Evolutionary conservation across 352 stramenopile species (phyloP).

Genomic region (Phytophthora constricta): DNA sequence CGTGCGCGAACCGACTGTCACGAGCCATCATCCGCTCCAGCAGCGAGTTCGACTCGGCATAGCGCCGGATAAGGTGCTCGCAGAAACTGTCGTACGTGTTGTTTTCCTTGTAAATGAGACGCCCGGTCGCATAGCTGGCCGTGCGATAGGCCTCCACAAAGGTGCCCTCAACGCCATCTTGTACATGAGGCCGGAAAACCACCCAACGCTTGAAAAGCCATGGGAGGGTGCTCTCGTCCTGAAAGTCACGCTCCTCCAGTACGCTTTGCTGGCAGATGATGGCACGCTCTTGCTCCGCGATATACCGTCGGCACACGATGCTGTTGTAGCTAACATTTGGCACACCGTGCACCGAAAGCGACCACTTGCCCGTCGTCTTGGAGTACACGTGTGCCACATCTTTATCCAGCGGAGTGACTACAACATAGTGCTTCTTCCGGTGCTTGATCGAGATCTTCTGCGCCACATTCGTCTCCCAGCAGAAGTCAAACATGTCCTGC

Average conservation of each 20-base stretch:
- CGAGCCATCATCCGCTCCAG: constrained; percentile 86
- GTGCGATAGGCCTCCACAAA: constrained; percentile 86
- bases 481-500: constrained; percentile 85
- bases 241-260: constrained; percentile 82
- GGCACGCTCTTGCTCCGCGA: constrained; percentile 58
- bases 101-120: constrained; percentile 89
- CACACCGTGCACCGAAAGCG: constrained; percentile 80
- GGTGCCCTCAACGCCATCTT: constrained; percentile 79
- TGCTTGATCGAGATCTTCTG: constrained; percentile 83
- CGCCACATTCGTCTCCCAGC: constrained; percentile 85
- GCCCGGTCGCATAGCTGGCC: constrained; percentile 82
- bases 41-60: constrained; percentile 84
- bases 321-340: constrained; percentile 90
- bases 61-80: constrained; percentile 87
- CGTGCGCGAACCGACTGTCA: constrained; percentile 73
- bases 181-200: constrained; percentile 75
- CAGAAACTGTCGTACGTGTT: constrained; percentile 92
- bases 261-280: constrained; percentile 90
- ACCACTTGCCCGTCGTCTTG: constrained; percentile 88
- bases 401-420: constrained; percentile 72
- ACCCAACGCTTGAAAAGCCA: constrained; percentile 91
- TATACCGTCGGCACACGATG: constrained; percentile 68
- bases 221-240: constrained; percentile 78
- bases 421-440: constrained; percentile 82
- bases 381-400: constrained; percentile 87